phyloP scores from a whole-genome alignment of 1,284 basidiomycete species.

The Heliocybe sulcata region DNA sequence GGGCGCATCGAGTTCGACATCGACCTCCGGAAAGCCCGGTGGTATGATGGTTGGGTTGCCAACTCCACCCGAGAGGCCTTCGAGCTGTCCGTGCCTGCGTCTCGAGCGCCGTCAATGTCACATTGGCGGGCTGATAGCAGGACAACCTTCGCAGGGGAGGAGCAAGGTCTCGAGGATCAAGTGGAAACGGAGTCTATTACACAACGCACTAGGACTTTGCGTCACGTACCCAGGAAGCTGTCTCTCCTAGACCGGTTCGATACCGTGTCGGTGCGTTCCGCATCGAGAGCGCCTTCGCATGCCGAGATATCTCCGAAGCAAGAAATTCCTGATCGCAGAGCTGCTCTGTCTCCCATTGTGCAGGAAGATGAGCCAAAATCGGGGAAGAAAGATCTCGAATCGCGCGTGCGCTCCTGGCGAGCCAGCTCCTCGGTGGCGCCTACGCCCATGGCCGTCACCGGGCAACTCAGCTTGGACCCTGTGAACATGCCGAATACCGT shows the following conservation, averaged over 20 bases:
- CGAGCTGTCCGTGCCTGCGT: conserved; percentile 35
- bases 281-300: conserved; percentile 8
- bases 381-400: conserved; percentile 42
- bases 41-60: conserved; percentile 65
- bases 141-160: conserved; percentile 39
- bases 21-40: conserved; percentile 60
- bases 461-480: conserved; percentile 46
- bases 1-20: conserved; percentile 77
- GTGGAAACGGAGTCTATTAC: conserved; percentile 20
- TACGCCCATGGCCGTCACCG: conserved; percentile 40
- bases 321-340: neutral
- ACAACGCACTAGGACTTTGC: conserved; percentile 16
- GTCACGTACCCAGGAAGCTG: conserved; percentile 57
- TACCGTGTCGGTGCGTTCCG: conserved; percentile 26
- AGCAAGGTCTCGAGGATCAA: conserved; percentile 31
- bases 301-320: neutral
- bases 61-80: conserved; percentile 36
- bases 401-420: conserved; percentile 58
- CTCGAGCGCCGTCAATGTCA: conserved; percentile 29
- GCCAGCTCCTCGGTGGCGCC: conserved; percentile 43
- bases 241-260: conserved; percentile 63
- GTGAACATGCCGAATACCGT: conserved; percentile 44
- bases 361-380: conserved; percentile 53
- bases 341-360: conserved; percentile 47
- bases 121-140: conserved; percentile 52